Conservation (phyloP, 2,329 filamentous ascomycete species). For the Blumeria graminis region DNA sequence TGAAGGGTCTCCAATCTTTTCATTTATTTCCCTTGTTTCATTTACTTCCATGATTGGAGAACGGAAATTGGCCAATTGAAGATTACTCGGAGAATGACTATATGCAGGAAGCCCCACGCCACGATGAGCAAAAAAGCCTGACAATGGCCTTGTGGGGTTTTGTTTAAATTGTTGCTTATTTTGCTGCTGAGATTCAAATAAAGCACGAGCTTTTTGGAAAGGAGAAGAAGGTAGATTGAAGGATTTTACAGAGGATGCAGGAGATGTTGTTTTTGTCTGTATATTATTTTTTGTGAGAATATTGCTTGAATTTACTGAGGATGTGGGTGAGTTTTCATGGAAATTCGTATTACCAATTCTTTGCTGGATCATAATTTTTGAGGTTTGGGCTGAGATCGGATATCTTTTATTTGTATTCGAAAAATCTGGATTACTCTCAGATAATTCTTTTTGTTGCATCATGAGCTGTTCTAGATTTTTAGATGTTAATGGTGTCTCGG, state of each 20-base stretch:
- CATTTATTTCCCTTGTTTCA: not conserved
- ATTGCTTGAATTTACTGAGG: no score
- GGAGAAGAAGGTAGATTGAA: not conserved
- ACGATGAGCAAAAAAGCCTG: not conserved
- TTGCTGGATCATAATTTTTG: not conserved
- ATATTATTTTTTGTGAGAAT: no score
- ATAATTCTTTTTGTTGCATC: not conserved
- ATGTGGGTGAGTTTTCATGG: not conserved
- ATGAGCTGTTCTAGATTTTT: not conserved
- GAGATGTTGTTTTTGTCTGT: not conserved
- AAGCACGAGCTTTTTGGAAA: not conserved
- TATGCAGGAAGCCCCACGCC: not conserved
- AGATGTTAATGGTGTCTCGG: not conserved
- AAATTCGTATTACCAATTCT: not conserved
- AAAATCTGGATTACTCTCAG: not conserved
- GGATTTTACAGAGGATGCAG: not conserved
- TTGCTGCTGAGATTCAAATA: not conserved
- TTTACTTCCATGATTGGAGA: not conserved
- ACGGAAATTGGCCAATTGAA: not conserved
- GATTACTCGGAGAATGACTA: not conserved
- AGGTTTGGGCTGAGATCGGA: no score
- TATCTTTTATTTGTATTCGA: not conserved
- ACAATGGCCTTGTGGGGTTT: not conserved
- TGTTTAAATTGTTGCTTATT: not conserved
- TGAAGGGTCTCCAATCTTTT: no score